Evolutionary conservation across 257 asterid species (phyloP), one percentile per base, ranked within the genome.

Genomic region (Voacanga thouarsii): DNA sequence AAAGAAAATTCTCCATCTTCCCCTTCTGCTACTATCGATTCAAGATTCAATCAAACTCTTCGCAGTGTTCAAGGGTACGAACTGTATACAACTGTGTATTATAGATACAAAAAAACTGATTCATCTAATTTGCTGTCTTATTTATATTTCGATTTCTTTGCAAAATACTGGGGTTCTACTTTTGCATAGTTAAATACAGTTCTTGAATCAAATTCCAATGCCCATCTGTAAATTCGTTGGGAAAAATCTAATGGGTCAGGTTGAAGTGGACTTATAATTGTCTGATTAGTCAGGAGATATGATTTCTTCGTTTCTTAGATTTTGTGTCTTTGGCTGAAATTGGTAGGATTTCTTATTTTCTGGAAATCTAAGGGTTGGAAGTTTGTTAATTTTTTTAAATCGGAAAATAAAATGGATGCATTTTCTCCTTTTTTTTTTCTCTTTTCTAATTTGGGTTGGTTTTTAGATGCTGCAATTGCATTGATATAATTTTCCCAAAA

Each of bases 31-130:
- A 59, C 84, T 71, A 80, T 80, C n/a, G 99, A 94, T 91, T 94
- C 99, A 69, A 88, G 99, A 90, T 91, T 94, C 90, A 90, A 89
- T 78, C 98, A 94, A 80, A 94, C 99, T 76, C 96, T 94, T 67
- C 83, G 96, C 80, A 92, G 94, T 89, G 97, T 92, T 80, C 99
- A 94, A 81, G 99, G 99, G 97, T 94, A 88, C 55, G 59, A 45
- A 23, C 16, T n/a, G 0, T 71, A 18, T 41, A 4, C 28, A 19
- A 68, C 53, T 68, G 3, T 68, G 7, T 10, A 41, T 68, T 18
- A 12, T 33, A 72, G 78, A 79, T 79, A 78, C 67, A 49, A 19
- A 51, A 33, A 26, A 33, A 33, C 37, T 33, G 33, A 43, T 57
- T 7, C 12, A 28, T 44, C 26, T 59, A 47, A 24, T 51, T 12